Conservation (phyloP, 768 basidiomycete species). For the Hygrophorus russula region DNA sequence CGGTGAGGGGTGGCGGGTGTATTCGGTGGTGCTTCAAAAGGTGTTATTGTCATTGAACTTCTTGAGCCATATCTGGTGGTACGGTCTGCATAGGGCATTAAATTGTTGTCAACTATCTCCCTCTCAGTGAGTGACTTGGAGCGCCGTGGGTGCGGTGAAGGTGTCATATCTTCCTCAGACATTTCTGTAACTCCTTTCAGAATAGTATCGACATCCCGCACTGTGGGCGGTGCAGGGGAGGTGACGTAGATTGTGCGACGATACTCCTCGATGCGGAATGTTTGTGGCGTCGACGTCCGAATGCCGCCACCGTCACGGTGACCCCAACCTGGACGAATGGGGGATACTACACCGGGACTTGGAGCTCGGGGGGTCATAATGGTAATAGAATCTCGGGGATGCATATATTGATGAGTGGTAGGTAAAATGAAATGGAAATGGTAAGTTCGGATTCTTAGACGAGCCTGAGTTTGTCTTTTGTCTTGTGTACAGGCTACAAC, state of each 20-base stretch:
- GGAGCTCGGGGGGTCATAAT: conserved; percentile 28
- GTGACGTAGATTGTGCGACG: conserved; percentile 35
- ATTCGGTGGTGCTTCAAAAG: conserved; percentile 5
- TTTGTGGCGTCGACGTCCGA: conserved; percentile 13
- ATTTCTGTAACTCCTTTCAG: conserved; percentile 18
- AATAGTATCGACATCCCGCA: conserved; percentile 26
- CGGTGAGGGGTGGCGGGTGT: conserved; percentile 5
- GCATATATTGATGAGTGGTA: conserved; percentile 11
- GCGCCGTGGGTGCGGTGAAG: not conserved
- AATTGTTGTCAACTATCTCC: too few species aligned
- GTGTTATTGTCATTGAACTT: conserved; percentile 4
- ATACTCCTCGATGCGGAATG: conserved; percentile 37
- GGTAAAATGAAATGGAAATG: too few species aligned
- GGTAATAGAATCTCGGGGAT: conserved; percentile 25
- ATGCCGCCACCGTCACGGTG: not conserved
- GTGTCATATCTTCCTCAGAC: conserved; percentile 14
- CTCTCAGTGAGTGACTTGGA: not conserved
- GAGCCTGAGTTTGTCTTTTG: too few species aligned
- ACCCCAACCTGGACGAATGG: not conserved
- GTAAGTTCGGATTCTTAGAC: too few species aligned
- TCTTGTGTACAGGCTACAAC: too few species aligned
- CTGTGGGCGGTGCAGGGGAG: conserved; percentile 31
- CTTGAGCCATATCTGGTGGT: conserved; percentile 14
- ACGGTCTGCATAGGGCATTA: conserved; percentile 8
- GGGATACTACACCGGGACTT: too few species aligned